phyloP scores from a whole-genome alignment of 2,329 filamentous ascomycete species.

The Stagonosporopsis cucurbitacearum region DNA sequence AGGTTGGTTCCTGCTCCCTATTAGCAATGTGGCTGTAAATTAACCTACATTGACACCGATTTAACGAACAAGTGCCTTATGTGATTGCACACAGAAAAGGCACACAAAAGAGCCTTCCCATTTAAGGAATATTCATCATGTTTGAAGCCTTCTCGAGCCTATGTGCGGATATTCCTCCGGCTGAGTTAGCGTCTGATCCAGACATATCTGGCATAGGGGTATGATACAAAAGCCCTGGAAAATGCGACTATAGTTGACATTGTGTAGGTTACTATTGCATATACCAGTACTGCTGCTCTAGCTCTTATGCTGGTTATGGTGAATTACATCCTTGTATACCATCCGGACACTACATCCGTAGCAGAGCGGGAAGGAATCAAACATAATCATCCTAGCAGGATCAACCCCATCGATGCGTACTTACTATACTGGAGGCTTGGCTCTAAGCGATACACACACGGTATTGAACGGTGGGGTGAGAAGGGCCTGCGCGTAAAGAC shows the following conservation, averaged over 20 bases:
- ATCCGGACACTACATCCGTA: constrained; percentile 3
- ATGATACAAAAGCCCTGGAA: neutral
- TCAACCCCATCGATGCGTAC: constrained; percentile 10
- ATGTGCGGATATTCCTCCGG: constrained; percentile 2
- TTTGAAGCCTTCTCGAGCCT: neutral
- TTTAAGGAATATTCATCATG: too few relatives aligned
- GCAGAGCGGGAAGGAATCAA: constrained; percentile 1
- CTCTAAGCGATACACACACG: neutral
- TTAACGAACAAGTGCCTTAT: neutral
- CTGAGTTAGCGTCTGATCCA: constrained; percentile 1
- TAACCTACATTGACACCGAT: neutral
- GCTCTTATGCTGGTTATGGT: constrained; percentile 4
- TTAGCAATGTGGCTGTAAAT: neutral
- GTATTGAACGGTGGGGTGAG: constrained; percentile 6
- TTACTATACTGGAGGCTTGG: constrained; percentile 8
- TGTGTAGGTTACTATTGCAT: constrained; percentile 2
- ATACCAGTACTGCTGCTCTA: constrained; percentile 4
- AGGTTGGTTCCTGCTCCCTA: neutral
- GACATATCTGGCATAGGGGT: constrained; percentile 12
- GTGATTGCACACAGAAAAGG: neutral
- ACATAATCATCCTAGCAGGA: neutral
- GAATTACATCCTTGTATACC: constrained; percentile 8
- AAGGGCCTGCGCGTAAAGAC: constrained; percentile 5
- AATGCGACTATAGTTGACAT: neutral
- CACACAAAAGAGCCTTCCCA: too few relatives aligned